These are phyloP conservation scores for Quercus phellos DNA, from an alignment of 331 rosid genomes.

Conservation along the genomic window DNA sequence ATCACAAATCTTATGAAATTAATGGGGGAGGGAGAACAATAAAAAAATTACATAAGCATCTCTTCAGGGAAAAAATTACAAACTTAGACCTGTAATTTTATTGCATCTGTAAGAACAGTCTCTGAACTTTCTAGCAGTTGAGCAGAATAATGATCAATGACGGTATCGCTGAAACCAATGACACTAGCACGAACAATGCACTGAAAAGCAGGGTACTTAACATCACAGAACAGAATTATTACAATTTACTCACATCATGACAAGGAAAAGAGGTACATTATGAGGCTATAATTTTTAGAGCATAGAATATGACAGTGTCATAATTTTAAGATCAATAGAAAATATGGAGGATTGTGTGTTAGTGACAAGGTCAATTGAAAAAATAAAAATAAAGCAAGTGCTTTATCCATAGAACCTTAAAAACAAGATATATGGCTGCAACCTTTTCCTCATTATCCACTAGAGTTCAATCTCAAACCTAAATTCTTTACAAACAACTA, in stretches of 20 bases:
- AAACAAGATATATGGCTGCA: neutral
- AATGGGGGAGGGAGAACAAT: neutral
- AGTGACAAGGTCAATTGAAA: neutral
- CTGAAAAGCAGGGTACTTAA: slow-evolving; percentile 43
- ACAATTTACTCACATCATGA: slow-evolving; percentile 5
- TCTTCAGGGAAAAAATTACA: neutral
- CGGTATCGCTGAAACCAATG: slow-evolving; percentile 41
- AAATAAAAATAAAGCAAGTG: neutral
- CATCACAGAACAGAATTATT: slow-evolving; percentile 24
- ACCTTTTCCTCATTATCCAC: neutral
- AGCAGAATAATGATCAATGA: slow-evolving; percentile 31
- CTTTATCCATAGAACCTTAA: neutral
- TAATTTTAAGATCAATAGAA: neutral
- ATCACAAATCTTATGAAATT: neutral
- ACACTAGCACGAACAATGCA: slow-evolving; percentile 80
- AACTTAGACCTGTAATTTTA: slow-evolving; percentile 67
- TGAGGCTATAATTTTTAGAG: neutral
- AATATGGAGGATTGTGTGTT: neutral
- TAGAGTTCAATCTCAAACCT: neutral
- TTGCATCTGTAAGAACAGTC: slow-evolving; percentile 70
- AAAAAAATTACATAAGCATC: neutral
- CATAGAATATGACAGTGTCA: neutral
- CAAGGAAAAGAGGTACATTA: neutral
- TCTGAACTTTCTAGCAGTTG: slow-evolving; percentile 32
- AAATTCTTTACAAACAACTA: neutral